Conservation (phyloP, 1,284 basidiomycete genomes). For the Ustilago hordei region DNA sequence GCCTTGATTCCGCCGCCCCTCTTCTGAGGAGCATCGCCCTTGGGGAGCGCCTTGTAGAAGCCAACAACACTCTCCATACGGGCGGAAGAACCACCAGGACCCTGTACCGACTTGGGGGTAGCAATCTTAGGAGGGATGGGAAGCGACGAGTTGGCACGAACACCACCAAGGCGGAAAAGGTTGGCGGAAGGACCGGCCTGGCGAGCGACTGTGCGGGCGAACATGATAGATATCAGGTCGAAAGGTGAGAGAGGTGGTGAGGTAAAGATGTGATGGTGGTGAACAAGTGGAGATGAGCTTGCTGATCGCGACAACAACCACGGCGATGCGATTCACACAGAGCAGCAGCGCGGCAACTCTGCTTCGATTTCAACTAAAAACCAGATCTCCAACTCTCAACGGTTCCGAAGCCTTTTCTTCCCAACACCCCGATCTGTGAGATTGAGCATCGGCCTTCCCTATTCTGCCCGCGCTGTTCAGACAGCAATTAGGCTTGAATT, state of each 20-base stretch:
- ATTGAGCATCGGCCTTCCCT: conserved; percentile 1
- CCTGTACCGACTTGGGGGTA: conserved; percentile 85
- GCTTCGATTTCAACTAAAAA: neutral
- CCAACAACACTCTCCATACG: conserved; percentile 86
- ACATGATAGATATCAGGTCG: conserved; percentile 22
- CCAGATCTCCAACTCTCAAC: conserved; percentile 1
- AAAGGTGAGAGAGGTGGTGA: neutral
- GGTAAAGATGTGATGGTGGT: neutral
- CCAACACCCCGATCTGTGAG: neutral
- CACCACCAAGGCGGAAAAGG: conserved; percentile 25
- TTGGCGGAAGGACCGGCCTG: conserved; percentile 14
- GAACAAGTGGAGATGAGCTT: neutral
- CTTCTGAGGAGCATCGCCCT: conserved; percentile 75
- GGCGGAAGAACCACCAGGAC: conserved; percentile 80
- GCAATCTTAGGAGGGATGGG: conserved; percentile 95
- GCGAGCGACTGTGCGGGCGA: conserved; percentile 31
- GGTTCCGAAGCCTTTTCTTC: conserved; percentile 23
- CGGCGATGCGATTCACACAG: neutral
- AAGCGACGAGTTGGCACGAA: conserved; percentile 57
- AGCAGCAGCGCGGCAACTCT: neutral
- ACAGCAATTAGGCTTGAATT: neutral
- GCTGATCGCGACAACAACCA: conserved; percentile 5
- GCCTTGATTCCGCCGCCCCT: conserved; percentile 79
- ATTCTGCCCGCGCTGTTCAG: conserved; percentile 4
- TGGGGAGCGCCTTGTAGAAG: conserved; percentile 93